Evolutionary conservation across 78 protist species (phyloP), one percentile per base, ranked within the genome.

Genomic region (Diacronema lutheri): DNA sequence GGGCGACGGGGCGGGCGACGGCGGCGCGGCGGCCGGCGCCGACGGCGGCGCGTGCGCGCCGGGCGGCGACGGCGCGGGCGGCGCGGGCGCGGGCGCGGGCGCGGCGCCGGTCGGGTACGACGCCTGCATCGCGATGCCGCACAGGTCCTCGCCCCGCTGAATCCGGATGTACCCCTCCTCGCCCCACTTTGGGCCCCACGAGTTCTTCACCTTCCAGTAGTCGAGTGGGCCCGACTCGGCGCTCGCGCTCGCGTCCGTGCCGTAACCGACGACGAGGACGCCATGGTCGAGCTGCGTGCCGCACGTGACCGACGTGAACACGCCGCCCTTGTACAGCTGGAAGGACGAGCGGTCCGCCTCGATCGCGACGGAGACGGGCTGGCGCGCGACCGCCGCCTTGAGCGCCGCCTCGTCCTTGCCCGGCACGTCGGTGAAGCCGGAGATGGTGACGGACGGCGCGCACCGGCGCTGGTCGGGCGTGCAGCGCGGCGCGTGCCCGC

Each of bases 171-270:
- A 86, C 38, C 94, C 94, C 33, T 66, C 33, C 73, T 89, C 86
- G 23, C 94, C 94, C 94, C 94, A 92, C 31, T n/a, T 38, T 12
- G 80, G 38, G 41, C 96, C 96, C 99, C 97, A 95, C 26, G 94
- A 89, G 97, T 97, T 97, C 90, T 95, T 95, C 80, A 95, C 95
- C 79, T 88, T 85, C 93, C 93, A 92, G 92, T 88, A 96, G 50
- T 58, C 64, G 74, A 29, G 6, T 4, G 50, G 37, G n/a, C 41
- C 0, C 50, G 16, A 3, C 50, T 44, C 50, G 50, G 16, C 50
- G 16, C 19, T 37, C 35, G 74, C 37, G 6, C n/a, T 3, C 74
- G 26, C 35, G 41, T n/a, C 72, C 33, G 73, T 44, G 64, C 96
- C 98, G 56, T 85, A 96, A n/a, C 98, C 98, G 35, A 93, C 96